These are phyloP conservation scores for Jamesozyma hellenica DNA, from an alignment of 805 yeast genomes.

Conservation along the genomic window DNA sequence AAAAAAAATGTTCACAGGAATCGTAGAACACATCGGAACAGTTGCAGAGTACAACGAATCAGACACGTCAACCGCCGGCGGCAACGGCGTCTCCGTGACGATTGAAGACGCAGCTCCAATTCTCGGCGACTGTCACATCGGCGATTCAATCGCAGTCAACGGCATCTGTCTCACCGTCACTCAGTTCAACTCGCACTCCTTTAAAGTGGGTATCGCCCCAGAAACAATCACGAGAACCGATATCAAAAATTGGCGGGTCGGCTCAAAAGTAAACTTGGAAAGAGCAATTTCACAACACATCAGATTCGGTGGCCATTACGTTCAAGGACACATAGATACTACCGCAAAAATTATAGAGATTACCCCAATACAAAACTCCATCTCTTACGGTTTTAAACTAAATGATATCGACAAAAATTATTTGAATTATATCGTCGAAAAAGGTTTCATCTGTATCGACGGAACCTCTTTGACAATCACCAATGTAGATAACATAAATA, in stretches of 20 bases:
- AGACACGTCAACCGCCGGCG: constrained; percentile 20
- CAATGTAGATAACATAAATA: constrained; percentile 48
- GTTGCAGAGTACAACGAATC: constrained; percentile 14
- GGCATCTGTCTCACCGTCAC: constrained; percentile 92
- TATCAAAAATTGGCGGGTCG: constrained; percentile 48
- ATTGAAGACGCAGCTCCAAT: constrained; percentile 53
- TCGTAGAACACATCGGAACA: constrained; percentile 76
- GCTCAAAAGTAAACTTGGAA: constrained; percentile 72
- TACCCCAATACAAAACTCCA: constrained; percentile 61
- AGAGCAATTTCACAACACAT: constrained; percentile 73
- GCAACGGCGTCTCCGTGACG: constrained; percentile 55
- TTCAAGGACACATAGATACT: constrained; percentile 96
- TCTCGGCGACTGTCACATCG: constrained; percentile 73
- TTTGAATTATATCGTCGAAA: constrained; percentile 72
- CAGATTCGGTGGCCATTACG: constrained; percentile 93
- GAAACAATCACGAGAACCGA: constrained; percentile 82
- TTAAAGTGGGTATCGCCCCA: constrained; percentile 87
- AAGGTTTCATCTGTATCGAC: constrained; percentile 88
- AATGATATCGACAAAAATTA: constrained; percentile 49
- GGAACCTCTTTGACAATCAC: constrained; percentile 91
- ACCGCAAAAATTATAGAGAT: constrained; percentile 53
- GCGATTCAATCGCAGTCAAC: constrained; percentile 86
- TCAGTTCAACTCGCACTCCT: constrained; percentile 48
- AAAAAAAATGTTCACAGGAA: constrained; percentile 77
- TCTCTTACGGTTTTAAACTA: constrained; percentile 63